A percentile compares a stretch with the other conserved stretches of the same genome.
Evolutionary conservation across 352 stramenopile species (phyloP).

Genomic region (Globisporangium nodosum): DNA sequence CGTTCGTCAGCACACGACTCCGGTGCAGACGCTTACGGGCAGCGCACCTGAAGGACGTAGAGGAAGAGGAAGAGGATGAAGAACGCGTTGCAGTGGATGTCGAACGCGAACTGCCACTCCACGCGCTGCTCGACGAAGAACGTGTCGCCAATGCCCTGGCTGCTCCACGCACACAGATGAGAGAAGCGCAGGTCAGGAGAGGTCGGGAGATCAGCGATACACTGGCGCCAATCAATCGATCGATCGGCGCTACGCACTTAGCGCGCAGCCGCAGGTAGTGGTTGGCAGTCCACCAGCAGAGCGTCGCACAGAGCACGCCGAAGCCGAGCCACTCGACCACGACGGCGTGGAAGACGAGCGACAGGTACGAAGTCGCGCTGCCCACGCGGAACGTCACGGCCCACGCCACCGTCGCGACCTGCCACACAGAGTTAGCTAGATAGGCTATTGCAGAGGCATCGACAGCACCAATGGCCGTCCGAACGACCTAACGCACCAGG

Average conservation of each 20-base stretch:
- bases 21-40: not conserved
- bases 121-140: constrained; percentile 95
- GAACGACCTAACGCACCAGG: constrained; percentile 21
- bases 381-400: constrained; percentile 71
- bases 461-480: not conserved
- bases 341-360: constrained; percentile 70
- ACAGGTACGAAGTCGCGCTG: constrained; percentile 40
- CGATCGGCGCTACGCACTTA: constrained; percentile 24
- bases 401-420: constrained; percentile 67
- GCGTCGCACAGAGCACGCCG: constrained; percentile 60
- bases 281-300: constrained; percentile 76
- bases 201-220: not conserved
- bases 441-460: not conserved
- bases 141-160: constrained; percentile 64
- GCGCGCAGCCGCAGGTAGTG: constrained; percentile 53
- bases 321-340: constrained; percentile 82
- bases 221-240: constrained; percentile 1
- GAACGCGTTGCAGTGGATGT: constrained; percentile 99
- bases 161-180: constrained; percentile 11
- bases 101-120: constrained; percentile 99
- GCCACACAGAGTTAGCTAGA: not conserved
- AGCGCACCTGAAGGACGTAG: constrained; percentile 86
- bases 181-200: not conserved
- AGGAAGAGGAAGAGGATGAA: constrained; percentile 96
- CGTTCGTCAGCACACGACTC: not conserved